Conservation (phyloP, 2,329 filamentous ascomycete species). For the Arthrobotrys conoides region DNA sequence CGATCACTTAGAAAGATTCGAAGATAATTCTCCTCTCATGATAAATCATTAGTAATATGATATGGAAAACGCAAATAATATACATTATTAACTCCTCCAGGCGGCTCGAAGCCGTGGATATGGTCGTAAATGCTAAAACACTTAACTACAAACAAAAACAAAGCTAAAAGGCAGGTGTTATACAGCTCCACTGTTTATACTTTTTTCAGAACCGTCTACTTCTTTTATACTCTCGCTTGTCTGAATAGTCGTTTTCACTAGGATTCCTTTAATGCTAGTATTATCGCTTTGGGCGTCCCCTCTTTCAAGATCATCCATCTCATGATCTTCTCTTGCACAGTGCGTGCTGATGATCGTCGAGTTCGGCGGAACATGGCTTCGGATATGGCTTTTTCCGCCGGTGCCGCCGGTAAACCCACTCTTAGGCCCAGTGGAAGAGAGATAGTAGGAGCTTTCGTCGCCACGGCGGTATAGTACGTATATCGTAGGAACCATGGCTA, state of each 20-base stretch:
- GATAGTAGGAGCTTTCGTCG: slow-evolving; percentile 44
- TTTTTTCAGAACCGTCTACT: slow-evolving; percentile 48
- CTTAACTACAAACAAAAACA: background rate
- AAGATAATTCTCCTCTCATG: background rate
- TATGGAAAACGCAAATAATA: slow-evolving; percentile 23
- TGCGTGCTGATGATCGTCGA: slow-evolving; percentile 48
- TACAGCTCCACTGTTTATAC: slow-evolving; percentile 23
- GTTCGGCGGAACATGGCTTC: slow-evolving; percentile 45
- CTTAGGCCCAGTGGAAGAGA: slow-evolving; percentile 36
- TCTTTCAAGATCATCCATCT: slow-evolving; percentile 42
- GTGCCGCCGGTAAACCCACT: slow-evolving; percentile 32
- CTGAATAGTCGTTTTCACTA: slow-evolving; percentile 53
- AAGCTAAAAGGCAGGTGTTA: background rate
- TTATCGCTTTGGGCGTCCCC: slow-evolving; percentile 31
- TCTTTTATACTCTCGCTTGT: slow-evolving; percentile 54
- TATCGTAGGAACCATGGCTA: slow-evolving; percentile 51
- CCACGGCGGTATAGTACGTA: slow-evolving; percentile 55
- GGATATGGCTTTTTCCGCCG: slow-evolving; percentile 26
- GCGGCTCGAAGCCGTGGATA: background rate
- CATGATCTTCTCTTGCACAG: slow-evolving; percentile 33
- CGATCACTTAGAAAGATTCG: background rate
- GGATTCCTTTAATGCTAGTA: slow-evolving; percentile 37
- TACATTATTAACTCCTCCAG: slow-evolving; percentile 33
- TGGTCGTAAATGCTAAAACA: slow-evolving; percentile 25
- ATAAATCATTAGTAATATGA: slow-evolving; percentile 9